Base-by-base conservation (phyloP, 371 early-diverging fungal species). In the Mucor lusitanicus region DNA sequence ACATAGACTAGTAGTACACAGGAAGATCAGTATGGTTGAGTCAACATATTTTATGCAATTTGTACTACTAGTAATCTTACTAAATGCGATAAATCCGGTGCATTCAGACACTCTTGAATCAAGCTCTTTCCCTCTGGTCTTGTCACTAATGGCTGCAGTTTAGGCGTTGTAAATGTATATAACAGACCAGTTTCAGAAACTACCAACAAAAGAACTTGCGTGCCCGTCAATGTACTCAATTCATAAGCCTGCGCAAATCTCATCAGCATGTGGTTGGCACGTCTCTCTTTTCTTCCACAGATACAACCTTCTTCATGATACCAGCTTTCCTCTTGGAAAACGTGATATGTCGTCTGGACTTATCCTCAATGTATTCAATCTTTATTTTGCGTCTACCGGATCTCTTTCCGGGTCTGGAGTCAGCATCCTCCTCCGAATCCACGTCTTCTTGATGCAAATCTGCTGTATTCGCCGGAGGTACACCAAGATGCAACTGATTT, bases 301-400 rank as follows among this genome's bases (percentile, higher is more conserved):
- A n/a, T n/a, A n/a, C n/a, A n/a, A n/a, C 93, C 89, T 98, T 99
- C 82, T 99, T 99, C 97, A 99, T 97, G 70, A 99, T 95, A 42
- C 99, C 99, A 42, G 97, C 96, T 80, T 99, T 99, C 75, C 99
- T 87, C 80, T 99, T 99, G 69, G 92, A 92, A 79, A 99, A 99
- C 4, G 99, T 98, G 64, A 99, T 98, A 70, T 97, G 95, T 70
- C 99, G 87, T 70, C 96, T 88, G 67, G 89, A 91, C 82, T 95
- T 97, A 76, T 96, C 97, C 65, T 93, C 92, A 69, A 99, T 99
- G 74, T 92, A 99, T 76, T 95, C 97, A 78, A 97, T 97, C 78
- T 94, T 95, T 77, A 98, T 97, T 79, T 98, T 97, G 72, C 96
- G 89, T 50, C 99, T 84, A 11, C 94, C 95, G 39, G 89, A 84